Percentiles rank a stretch among this genome's conserved stretches.
Conservation (phyloP, 192 early-diverging fungal genomes). For the Coemansia sp. region DNA sequence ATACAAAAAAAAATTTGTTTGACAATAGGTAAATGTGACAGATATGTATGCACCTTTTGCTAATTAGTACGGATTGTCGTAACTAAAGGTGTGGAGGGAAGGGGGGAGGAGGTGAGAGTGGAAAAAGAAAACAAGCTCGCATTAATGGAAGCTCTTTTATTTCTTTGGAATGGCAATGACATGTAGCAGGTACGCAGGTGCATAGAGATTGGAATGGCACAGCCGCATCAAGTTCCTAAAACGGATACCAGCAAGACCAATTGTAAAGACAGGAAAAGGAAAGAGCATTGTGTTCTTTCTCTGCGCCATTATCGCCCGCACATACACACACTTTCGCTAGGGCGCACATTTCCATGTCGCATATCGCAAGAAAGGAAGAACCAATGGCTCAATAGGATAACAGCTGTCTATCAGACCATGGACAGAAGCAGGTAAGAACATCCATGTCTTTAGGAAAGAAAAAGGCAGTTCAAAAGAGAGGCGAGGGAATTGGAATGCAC, state of each 20-base stretch:
- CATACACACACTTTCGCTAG: constrained; percentile 2
- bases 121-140: background rate
- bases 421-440: background rate
- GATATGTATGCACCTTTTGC: background rate
- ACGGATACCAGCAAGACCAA: constrained; percentile 8
- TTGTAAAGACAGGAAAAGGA: constrained; percentile 5
- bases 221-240: constrained; percentile 6
- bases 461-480: background rate
- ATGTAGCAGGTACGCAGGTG: background rate
- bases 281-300: background rate
- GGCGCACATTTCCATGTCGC: background rate
- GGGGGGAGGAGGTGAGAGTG: background rate
- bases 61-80: background rate
- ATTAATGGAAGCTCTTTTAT: constrained; percentile 1
- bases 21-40: background rate
- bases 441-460: background rate
- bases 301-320: background rate
- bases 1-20: background rate
- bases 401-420: background rate
- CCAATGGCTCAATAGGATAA: background rate
- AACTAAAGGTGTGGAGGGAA: background rate
- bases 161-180: constrained; percentile 6
- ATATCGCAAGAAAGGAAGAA: background rate
- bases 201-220: background rate
- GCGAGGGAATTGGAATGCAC: background rate